A percentile compares a stretch with the other conserved stretches of the same genome.
Evolutionary conservation across 208 protist species (phyloP).

Genomic region (Leishmania martiniquensis): DNA sequence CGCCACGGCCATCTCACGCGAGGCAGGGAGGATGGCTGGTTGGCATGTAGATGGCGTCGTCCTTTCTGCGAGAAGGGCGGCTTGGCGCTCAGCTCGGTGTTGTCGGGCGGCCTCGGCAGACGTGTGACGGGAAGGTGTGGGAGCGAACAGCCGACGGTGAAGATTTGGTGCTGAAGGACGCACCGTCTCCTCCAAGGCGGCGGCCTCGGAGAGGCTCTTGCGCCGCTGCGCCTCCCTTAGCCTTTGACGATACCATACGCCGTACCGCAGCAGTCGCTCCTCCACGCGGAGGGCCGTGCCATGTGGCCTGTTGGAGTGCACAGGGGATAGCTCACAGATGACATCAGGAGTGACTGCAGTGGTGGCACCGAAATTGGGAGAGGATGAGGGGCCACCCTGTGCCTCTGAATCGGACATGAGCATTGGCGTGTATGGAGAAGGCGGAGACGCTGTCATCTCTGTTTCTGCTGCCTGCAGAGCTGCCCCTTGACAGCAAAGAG

Average conservation of each 20-base stretch:
- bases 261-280: conserved; percentile 52
- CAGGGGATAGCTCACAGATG: conserved; percentile 44
- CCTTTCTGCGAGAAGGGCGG: background rate
- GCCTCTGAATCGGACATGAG: background rate
- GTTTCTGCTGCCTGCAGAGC: background rate
- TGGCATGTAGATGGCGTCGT: conserved; percentile 2
- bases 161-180: background rate
- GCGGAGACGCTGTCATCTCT: background rate
- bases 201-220: conserved; percentile 2
- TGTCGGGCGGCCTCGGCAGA: conserved; percentile 19
- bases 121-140: conserved; percentile 24
- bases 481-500: background rate
- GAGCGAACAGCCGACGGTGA: conserved; percentile 6
- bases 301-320: background rate
- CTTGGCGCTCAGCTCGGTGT: conserved; percentile 15
- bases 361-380: background rate
- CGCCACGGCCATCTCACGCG: conserved; percentile 29
- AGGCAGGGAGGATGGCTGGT: conserved; percentile 25
- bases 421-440: background rate
- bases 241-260: conserved; percentile 28
- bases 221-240: conserved; percentile 11
- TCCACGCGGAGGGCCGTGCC: conserved; percentile 29
- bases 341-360: background rate
- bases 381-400: background rate
- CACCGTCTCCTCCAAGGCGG: background rate